Evolutionary conservation across 805 yeast genomes (phyloP).

Genomic region (Middelhovenomyces tepae): DNA sequence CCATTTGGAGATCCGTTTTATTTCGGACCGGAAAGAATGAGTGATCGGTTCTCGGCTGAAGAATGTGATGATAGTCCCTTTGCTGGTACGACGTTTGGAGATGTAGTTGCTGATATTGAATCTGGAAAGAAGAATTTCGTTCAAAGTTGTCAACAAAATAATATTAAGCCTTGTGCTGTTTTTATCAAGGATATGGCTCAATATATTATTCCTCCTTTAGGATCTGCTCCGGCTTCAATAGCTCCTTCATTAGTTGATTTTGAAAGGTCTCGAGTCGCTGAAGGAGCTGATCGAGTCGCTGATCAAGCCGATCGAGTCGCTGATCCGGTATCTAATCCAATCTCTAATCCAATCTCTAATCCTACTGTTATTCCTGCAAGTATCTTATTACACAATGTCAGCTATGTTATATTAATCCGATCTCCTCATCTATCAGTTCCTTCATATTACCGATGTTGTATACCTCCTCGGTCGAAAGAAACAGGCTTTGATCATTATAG

Average conservation of each 20-base stretch:
- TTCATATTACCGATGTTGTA: slow-evolving; percentile 19
- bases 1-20: slow-evolving; percentile 24
- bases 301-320: too few species aligned
- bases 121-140: slow-evolving; percentile 6
- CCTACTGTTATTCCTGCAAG: slow-evolving; percentile 19
- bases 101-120: slow-evolving; percentile 12
- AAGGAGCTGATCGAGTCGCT: neutral
- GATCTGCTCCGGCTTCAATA: slow-evolving; percentile 5
- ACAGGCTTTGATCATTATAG: slow-evolving; percentile 21
- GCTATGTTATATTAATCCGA: slow-evolving; percentile 18
- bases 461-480: slow-evolving; percentile 17
- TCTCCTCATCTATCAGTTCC: slow-evolving; percentile 21
- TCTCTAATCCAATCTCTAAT: too few species aligned
- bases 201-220: slow-evolving; percentile 18
- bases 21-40: slow-evolving; percentile 20
- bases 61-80: slow-evolving; percentile 9
- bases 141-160: too few species aligned
- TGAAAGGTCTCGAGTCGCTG: slow-evolving; percentile 4
- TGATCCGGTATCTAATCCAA: too few species aligned
- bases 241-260: slow-evolving; percentile 9
- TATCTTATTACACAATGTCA: slow-evolving; percentile 11
- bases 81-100: slow-evolving; percentile 12
- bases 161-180: too few species aligned
- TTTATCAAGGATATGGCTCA: slow-evolving; percentile 24
- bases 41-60: slow-evolving; percentile 15